These are phyloP conservation scores for Pyrenochaeta sp. DNA, from an alignment of 2,329 filamentous ascomycete species.

Conservation along the genomic window DNA sequence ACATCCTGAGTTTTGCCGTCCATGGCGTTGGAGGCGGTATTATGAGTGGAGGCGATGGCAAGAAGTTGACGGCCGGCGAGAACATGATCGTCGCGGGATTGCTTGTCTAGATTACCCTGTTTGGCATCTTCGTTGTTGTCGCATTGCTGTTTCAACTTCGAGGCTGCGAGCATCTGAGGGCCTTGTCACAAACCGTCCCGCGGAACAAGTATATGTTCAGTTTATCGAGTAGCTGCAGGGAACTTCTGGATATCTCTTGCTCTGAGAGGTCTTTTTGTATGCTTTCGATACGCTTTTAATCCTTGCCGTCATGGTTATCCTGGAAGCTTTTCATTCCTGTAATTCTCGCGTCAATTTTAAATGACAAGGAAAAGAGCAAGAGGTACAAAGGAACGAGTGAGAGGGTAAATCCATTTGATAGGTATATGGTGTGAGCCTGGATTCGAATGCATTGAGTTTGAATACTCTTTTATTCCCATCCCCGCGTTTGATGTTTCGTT, in stretches of 20 bases:
- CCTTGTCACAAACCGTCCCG: conserved; percentile 10
- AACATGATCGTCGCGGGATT: conserved; percentile 57
- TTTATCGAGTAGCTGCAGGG: conserved; percentile 58
- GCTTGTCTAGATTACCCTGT: conserved; percentile 56
- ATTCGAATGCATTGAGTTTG: too few relatives aligned
- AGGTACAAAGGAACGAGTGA: too few relatives aligned
- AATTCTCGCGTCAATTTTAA: too few relatives aligned
- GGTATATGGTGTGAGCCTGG: too few relatives aligned
- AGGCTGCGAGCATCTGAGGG: conserved; percentile 6
- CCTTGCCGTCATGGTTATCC: conserved; percentile 51
- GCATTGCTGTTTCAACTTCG: conserved; percentile 21
- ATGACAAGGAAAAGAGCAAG: too few relatives aligned
- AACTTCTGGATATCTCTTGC: conserved; percentile 53
- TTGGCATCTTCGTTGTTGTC: conserved; percentile 55
- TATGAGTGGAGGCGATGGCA: conserved; percentile 21
- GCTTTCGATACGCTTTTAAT: conserved; percentile 56
- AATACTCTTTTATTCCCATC: too few relatives aligned
- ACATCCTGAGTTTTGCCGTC: conserved; percentile 54
- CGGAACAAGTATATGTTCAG: conserved; percentile 50
- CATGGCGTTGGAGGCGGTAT: conserved; percentile 48
- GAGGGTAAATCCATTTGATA: too few relatives aligned
- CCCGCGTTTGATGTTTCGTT: too few relatives aligned
- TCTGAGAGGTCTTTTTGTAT: conserved; percentile 54
- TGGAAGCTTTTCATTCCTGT: conserved; percentile 50
- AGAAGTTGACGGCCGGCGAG: conserved; percentile 44